A percentile compares a stretch with the other conserved stretches of the same genome.
phyloP scores from a whole-genome alignment of 169 alveolate genomes.

The Plasmodium inui region DNA sequence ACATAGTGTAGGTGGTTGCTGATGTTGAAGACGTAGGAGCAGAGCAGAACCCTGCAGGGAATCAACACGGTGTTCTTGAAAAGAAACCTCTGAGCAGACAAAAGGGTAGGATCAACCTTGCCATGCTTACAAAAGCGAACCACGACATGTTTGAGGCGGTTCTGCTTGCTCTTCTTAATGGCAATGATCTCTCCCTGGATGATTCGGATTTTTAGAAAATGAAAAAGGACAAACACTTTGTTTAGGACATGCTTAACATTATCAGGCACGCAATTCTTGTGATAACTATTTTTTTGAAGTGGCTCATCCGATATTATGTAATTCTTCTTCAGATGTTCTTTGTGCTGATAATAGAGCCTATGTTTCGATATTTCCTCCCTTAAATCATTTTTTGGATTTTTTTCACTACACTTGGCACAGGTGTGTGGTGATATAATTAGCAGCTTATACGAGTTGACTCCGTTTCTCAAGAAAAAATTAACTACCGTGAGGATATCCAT shows the following conservation, averaged over 20 bases:
- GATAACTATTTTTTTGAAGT: slow-evolving; percentile 17
- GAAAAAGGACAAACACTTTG: slow-evolving; percentile 43
- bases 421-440: slow-evolving; percentile 46
- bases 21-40: slow-evolving; percentile 38
- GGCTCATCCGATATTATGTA: slow-evolving; percentile 20
- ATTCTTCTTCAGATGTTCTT: slow-evolving; percentile 17
- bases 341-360: slow-evolving; percentile 24
- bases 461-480: slow-evolving; percentile 30
- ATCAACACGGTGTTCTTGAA: slow-evolving; percentile 9
- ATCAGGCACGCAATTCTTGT: slow-evolving; percentile 16
- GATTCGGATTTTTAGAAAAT: slow-evolving; percentile 42
- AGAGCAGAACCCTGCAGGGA: slow-evolving; percentile 34
- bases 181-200: slow-evolving; percentile 58
- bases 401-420: slow-evolving; percentile 25
- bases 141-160: slow-evolving; percentile 11
- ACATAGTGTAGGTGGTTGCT: slow-evolving; percentile 46
- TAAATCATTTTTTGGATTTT: background rate
- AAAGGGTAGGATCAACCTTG: slow-evolving; percentile 7
- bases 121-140: slow-evolving; percentile 49
- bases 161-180: slow-evolving; percentile 25
- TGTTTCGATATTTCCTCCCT: slow-evolving; percentile 5
- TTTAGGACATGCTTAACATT: slow-evolving; percentile 27
- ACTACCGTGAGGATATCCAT: slow-evolving; percentile 33
- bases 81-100: background rate
- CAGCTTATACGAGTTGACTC: slow-evolving; percentile 18